Percentiles rank a stretch among this genome's conserved stretches.
phyloP scores from a whole-genome alignment of 768 basidiomycete genomes.

The Candolleomyces aberdarensis region DNA sequence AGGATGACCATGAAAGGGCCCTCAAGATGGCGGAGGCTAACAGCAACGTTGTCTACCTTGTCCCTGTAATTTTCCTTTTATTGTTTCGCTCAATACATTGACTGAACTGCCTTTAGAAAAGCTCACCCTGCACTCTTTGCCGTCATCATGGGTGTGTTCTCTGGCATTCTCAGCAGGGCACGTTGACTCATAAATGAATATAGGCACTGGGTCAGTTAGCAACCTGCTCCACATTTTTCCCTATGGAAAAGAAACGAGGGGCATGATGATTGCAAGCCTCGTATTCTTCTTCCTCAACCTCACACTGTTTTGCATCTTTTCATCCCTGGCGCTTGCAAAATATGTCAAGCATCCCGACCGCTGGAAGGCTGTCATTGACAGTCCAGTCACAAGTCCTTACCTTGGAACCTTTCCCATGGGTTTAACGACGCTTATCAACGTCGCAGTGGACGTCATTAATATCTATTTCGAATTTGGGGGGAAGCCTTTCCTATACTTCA shows the following conservation, averaged over 20 bases:
- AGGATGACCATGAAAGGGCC: background rate
- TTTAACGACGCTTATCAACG: constrained; percentile 53
- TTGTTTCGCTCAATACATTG: background rate
- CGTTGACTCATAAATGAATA: background rate
- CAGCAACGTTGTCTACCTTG: background rate
- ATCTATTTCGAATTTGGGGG: constrained; percentile 47
- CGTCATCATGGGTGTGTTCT: constrained; percentile 38
- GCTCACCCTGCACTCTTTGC: constrained; percentile 44
- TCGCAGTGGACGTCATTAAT: constrained; percentile 45
- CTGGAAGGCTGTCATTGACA: constrained; percentile 35
- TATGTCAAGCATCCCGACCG: constrained; percentile 53
- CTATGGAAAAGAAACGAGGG: constrained; percentile 39
- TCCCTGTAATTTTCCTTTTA: background rate
- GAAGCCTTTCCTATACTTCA: constrained; percentile 43
- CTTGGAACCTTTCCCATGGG: constrained; percentile 56
- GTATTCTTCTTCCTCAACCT: constrained; percentile 61
- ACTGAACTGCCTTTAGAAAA: constrained; percentile 20
- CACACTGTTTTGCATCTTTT: constrained; percentile 49
- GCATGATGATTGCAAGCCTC: constrained; percentile 37
- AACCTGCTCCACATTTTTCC: constrained; percentile 57
- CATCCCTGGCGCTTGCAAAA: constrained; percentile 41
- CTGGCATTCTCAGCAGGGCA: background rate
- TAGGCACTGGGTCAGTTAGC: constrained; percentile 50
- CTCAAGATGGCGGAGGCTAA: background rate
- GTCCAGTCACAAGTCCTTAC: constrained; percentile 44